Base-by-base conservation (phyloP, 1,284 basidiomycete genomes). In the Moesziomyces parantarcticus region DNA sequence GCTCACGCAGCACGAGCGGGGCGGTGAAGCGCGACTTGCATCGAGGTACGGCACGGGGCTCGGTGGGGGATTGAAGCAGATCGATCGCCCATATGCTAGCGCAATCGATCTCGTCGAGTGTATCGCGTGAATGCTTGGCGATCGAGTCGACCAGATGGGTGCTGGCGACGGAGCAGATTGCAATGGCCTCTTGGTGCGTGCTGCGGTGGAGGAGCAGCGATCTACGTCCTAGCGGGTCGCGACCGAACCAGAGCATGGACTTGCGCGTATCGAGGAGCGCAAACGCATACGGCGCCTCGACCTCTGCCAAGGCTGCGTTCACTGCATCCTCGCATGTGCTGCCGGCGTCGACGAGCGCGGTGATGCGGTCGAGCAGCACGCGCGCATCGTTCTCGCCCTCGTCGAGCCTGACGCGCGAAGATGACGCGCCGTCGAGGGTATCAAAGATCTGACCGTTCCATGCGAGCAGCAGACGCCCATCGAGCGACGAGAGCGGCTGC, bases 211-310 rank as follows among this genome's bases (percentile, higher is more conserved):
- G 84, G 1, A 98, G 86, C 1, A 99, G 87, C 8, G 95, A 98
- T 43, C 97, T 88, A 26, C 97, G 88, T 1, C 96, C 95, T 1
- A 98, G 88, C 1, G 93, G 92, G 83, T 99, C 96, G 47, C 95
- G 88, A 6, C 88, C 92, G 81, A 92, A 95, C 84, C 89, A 91
- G 3, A 97, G 36, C 85, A 87, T 7, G 67, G 53, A 41, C 20
- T 45, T 18, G 14, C 5, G 22, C 29, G 25, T 40, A 41, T 83
- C 81, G 20, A 81, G 25, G 13, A 83, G 61, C 1, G 77, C 69
- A 34, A 79, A 77, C 2, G 80, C 80, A 43, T 79, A 82, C 2
- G 81, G 79, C 1, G 75, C 81, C 51, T 83, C 80, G 36, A 81
- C 41, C 4, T 58, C 40, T 0, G 63, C 54, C n/a, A 79, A 45